phyloP scores from a whole-genome alignment of 2,329 filamentous ascomycete genomes.

The Pseudocercospora macadamiae region DNA sequence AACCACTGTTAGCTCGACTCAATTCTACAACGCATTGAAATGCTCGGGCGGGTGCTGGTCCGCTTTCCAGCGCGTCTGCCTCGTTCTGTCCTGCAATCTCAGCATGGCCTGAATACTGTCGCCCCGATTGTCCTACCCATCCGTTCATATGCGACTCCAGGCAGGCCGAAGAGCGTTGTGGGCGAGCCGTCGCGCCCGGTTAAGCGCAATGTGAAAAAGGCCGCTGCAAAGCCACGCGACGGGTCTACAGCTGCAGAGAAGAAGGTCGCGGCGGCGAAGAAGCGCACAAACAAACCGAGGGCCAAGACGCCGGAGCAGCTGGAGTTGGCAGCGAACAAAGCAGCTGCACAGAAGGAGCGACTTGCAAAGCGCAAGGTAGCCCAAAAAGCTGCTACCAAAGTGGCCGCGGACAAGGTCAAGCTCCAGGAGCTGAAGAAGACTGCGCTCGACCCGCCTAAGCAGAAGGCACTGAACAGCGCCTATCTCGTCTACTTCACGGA shows the following conservation, averaged over 20 bases:
- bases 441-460: slow-evolving; percentile 43
- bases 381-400: slow-evolving; percentile 15
- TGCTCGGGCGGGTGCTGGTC: slow-evolving; percentile 29
- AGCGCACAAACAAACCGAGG: slow-evolving; percentile 20
- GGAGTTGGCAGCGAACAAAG: slow-evolving; percentile 26
- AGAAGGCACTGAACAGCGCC: slow-evolving; percentile 16
- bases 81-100: slow-evolving; percentile 16
- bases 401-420: slow-evolving; percentile 31
- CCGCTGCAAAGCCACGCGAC: slow-evolving; percentile 23
- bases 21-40: slow-evolving; percentile 8
- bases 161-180: slow-evolving; percentile 37
- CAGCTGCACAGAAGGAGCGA: slow-evolving; percentile 20
- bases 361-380: slow-evolving; percentile 14
- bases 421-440: slow-evolving; percentile 41
- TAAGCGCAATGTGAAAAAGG: slow-evolving; percentile 36
- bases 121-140: slow-evolving; percentile 20
- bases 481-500: slow-evolving; percentile 38
- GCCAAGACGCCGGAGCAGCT: slow-evolving; percentile 33
- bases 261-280: slow-evolving; percentile 25
- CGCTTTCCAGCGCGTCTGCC: slow-evolving; percentile 30
- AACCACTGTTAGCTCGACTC: neutral
- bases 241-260: slow-evolving; percentile 29
- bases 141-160: slow-evolving; percentile 34
- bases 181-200: slow-evolving; percentile 37
- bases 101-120: slow-evolving; percentile 14